These are phyloP conservation scores for Aspergillus sp. DNA, from an alignment of 2,329 filamentous ascomycete species.

Conservation along the genomic window DNA sequence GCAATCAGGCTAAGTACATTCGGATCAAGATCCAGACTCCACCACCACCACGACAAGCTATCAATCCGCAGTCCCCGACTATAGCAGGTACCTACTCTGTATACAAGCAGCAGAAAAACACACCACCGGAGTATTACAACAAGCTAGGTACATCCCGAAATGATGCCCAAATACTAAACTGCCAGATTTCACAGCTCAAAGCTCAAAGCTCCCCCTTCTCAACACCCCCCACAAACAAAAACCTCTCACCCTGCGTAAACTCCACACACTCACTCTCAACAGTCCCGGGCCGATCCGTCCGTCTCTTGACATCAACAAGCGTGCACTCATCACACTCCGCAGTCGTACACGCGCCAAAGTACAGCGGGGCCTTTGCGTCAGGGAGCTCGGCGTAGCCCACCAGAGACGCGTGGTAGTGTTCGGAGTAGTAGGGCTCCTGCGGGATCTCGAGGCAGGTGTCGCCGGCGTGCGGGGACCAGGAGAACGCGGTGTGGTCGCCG, in stretches of 20 bases:
- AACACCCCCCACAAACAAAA: not conserved
- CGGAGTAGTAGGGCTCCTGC: not conserved
- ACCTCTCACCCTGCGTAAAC: not conserved
- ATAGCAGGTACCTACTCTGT: no score
- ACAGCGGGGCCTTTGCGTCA: not conserved
- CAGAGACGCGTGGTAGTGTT: not conserved
- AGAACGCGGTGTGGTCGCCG: not conserved
- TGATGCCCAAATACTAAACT: no score
- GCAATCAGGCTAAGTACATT: no score
- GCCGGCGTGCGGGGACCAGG: not conserved
- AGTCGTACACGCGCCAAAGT: not conserved
- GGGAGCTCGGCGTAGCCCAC: not conserved
- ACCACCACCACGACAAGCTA: no score
- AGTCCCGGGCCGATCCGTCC: not conserved
- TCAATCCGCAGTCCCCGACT: no score
- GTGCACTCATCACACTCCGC: not conserved
- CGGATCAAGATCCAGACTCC: no score
- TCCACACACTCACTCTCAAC: constrained; percentile 1
- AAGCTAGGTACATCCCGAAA: no score
- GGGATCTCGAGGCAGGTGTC: not conserved
- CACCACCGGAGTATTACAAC: no score
- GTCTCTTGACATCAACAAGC: not conserved
- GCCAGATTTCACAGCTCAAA: not conserved
- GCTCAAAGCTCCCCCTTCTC: not conserved
- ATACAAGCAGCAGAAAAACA: no score